Percentiles rank a stretch among this genome's conserved stretches.
Evolutionary conservation across 257 asterid species (phyloP).

Genomic region (Misopates orontium): DNA sequence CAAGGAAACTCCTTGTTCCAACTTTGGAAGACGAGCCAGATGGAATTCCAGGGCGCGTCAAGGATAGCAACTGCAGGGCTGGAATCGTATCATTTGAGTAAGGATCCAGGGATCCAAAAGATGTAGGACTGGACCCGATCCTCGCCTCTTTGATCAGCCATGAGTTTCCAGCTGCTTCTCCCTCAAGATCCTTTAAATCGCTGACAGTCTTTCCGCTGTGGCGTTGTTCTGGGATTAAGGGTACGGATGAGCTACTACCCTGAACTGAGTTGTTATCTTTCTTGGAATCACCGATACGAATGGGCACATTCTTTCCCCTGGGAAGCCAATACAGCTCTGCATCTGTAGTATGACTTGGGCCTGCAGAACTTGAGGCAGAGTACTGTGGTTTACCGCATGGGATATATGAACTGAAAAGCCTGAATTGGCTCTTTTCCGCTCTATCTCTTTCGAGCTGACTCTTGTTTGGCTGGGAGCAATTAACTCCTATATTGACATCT

Average conservation of each 20-base stretch:
- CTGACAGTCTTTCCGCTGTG: constrained; percentile 35
- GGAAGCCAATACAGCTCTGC: constrained; percentile 38
- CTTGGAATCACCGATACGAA: constrained; percentile 31
- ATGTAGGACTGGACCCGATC: constrained; percentile 26
- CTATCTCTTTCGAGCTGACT: constrained; percentile 25
- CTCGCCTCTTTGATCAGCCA: constrained; percentile 28
- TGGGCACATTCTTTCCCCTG: constrained; percentile 27
- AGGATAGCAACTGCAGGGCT: constrained; percentile 73
- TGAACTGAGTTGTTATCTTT: constrained; percentile 32
- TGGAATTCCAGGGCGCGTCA: constrained; percentile 57
- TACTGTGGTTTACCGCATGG: constrained; percentile 37
- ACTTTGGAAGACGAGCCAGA: constrained; percentile 38
- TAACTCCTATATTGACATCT: constrained; percentile 30
- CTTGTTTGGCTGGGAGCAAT: constrained; percentile 31
- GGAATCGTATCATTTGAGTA: constrained; percentile 68
- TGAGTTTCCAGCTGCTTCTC: constrained; percentile 23
- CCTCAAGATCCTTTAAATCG: constrained; percentile 34
- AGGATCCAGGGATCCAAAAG: constrained; percentile 44
- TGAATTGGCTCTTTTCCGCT: constrained; percentile 34
- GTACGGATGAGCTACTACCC: constrained; percentile 21
- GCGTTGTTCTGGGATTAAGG: constrained; percentile 30
- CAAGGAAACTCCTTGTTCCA: constrained; percentile 39
- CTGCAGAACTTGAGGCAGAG: constrained; percentile 42
- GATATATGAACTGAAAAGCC: constrained; percentile 36
- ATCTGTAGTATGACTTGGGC: constrained; percentile 28